A percentile compares a stretch with the other conserved stretches of the same genome.
Evolutionary conservation across 2,329 filamentous ascomycete genomes (phyloP).

Genomic region (Aspergillus unguis): DNA sequence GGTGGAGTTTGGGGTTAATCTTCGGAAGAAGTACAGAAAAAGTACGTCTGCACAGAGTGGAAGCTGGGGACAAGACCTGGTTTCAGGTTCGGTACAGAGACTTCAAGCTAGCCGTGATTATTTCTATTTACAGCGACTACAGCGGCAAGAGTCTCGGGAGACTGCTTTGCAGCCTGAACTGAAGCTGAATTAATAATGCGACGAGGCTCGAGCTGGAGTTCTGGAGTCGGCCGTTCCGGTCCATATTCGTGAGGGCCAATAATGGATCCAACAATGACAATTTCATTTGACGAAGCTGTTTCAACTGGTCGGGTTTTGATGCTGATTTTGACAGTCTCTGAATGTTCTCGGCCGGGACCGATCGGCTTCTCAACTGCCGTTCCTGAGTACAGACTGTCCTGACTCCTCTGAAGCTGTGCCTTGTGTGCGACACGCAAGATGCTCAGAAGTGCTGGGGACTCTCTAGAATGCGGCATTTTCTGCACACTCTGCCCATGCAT

Average conservation of each 20-base stretch:
- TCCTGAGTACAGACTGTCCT: constrained; percentile 2
- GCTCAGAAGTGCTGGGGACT: constrained; percentile 1
- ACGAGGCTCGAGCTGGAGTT: not conserved
- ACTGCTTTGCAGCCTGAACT: no score
- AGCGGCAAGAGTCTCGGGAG: not conserved
- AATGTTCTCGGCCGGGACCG: constrained; percentile 23
- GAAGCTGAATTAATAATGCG: constrained; percentile 8
- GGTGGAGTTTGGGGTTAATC: constrained; percentile 4
- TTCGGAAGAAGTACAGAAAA: not conserved
- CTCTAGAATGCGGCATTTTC: constrained; percentile 9
- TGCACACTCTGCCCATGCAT: not conserved
- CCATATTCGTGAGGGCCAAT: constrained; percentile 9
- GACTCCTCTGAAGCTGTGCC: not conserved
- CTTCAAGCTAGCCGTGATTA: not conserved
- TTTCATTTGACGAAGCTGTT: constrained; percentile 8
- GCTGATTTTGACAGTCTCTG: no score
- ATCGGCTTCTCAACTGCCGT: constrained; percentile 15
- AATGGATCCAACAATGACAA: constrained; percentile 6
- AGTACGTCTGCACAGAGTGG: no score
- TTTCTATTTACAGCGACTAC: not conserved
- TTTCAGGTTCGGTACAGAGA: not conserved
- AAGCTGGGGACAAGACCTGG: not conserved
- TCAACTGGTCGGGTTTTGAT: constrained; percentile 8
- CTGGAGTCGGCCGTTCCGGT: not conserved
- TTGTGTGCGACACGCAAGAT: constrained; percentile 1